Evolutionary conservation across 441 rosid species (phyloP).

Genomic region (Breynia disticha): DNA sequence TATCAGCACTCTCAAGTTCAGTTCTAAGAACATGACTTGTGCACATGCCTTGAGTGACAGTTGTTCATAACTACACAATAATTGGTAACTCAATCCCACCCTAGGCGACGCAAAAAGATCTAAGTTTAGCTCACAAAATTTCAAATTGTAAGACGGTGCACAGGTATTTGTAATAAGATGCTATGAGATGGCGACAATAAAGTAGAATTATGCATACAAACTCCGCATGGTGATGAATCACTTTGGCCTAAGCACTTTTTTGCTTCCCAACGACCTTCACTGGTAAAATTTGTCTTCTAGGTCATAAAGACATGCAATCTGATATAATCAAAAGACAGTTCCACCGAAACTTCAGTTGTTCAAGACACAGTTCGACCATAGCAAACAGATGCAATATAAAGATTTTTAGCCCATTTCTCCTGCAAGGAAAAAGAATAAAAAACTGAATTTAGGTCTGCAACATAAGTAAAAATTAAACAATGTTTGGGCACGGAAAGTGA

Average conservation of each 20-base stretch:
- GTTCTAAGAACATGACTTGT: conserved; percentile 23
- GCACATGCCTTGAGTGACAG: conserved; percentile 33
- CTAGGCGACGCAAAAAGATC: conserved; percentile 7
- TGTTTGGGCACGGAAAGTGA: not conserved
- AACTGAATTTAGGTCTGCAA: not conserved
- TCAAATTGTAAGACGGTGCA: conserved; percentile 33
- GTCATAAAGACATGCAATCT: conserved; percentile 11
- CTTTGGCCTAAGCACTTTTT: conserved; percentile 24
- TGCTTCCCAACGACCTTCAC: conserved; percentile 13
- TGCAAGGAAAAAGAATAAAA: conserved; percentile 3
- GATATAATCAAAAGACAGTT: conserved; percentile 19
- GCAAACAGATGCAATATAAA: conserved; percentile 25
- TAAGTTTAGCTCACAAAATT: conserved; percentile 20
- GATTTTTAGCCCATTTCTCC: conserved; percentile 28
- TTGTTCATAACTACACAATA: conserved; percentile 33
- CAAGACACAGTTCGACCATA: conserved; percentile 28
- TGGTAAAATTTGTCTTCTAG: conserved; percentile 12
- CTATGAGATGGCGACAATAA: conserved; percentile 27
- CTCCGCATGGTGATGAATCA: conserved; percentile 26
- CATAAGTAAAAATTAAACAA: not conserved
- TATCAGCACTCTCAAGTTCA: conserved; percentile 17
- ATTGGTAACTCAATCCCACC: conserved; percentile 19
- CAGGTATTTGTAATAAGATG: conserved; percentile 28
- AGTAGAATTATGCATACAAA: conserved; percentile 38
- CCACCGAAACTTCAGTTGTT: conserved; percentile 23